phyloP scores from a whole-genome alignment of 495 filamentous ascomycete genomes.

The Penicillium subrubescens region DNA sequence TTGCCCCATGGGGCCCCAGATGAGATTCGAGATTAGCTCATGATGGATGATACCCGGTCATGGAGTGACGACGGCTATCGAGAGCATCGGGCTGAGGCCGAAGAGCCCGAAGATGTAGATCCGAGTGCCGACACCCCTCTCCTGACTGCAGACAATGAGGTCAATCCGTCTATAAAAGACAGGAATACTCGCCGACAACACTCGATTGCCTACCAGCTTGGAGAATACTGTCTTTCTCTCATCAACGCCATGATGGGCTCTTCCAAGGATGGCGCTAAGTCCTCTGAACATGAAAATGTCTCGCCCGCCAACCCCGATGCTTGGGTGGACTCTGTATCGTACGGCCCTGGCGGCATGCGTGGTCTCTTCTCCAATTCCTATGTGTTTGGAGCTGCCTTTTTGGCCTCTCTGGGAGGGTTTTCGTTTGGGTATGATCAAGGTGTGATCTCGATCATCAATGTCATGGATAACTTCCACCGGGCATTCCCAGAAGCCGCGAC shows the following conservation, averaged over 20 bases:
- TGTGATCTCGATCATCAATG: conserved; percentile 54
- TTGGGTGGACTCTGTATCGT: background rate
- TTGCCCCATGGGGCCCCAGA: background rate
- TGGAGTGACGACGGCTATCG: background rate
- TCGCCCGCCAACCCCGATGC: background rate
- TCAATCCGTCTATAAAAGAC: background rate
- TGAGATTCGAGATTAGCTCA: background rate
- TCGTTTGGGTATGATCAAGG: conserved; percentile 58
- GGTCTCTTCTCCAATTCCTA: conserved; percentile 3
- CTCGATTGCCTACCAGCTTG: background rate
- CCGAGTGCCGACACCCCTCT: background rate
- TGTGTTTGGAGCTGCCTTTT: background rate
- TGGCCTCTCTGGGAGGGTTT: conserved; percentile 51
- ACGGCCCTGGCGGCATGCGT: conserved; percentile 1
- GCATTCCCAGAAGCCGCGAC: conserved; percentile 43
- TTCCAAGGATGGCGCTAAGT: background rate
- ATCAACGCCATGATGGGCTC: background rate
- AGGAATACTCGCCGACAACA: background rate
- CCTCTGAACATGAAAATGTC: background rate
- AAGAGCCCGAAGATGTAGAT: background rate
- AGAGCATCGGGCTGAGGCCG: background rate
- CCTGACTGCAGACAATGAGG: background rate
- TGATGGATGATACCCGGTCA: background rate
- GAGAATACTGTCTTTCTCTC: background rate
- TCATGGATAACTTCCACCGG: conserved; percentile 55